Evolutionary conservation across 805 yeast species (phyloP).

Genomic region (Jamesozyma hellenica): DNA sequence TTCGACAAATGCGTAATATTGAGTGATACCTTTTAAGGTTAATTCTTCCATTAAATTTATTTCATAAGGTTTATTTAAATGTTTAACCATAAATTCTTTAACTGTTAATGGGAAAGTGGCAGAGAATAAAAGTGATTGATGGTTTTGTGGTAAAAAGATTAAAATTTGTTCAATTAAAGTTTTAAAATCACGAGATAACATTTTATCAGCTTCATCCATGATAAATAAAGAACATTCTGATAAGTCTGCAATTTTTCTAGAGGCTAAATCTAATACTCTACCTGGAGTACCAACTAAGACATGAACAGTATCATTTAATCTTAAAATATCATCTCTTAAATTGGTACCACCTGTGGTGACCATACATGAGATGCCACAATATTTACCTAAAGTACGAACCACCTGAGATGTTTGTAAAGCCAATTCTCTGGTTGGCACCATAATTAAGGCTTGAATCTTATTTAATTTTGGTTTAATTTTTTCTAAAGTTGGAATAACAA

Average conservation of each 20-base stretch:
- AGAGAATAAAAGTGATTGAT: conserved; percentile 79
- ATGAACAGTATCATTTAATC: conserved; percentile 89
- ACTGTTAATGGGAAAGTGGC: conserved; percentile 96
- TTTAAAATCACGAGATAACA: conserved; percentile 84
- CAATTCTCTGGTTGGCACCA: conserved; percentile 96
- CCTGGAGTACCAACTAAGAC: conserved; percentile 97
- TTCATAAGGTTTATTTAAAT: conserved; percentile 85
- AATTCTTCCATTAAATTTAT: conserved; percentile 96
- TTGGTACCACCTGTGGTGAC: conserved; percentile 98
- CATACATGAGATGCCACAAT: conserved; percentile 86
- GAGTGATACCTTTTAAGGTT: conserved; percentile 91
- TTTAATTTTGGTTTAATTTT: conserved; percentile 73
- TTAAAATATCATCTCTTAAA: conserved; percentile 84
- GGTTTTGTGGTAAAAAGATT: conserved; percentile 63
- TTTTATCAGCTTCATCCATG: conserved; percentile 98
- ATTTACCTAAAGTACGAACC: conserved; percentile 90
- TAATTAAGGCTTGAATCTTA: conserved; percentile 82
- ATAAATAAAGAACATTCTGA: conserved; percentile 79
- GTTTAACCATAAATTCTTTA: conserved; percentile 83
- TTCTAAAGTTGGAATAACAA: conserved; percentile 86
- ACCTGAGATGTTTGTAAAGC: conserved; percentile 97
- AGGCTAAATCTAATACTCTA: conserved; percentile 87
- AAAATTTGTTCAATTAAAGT: conserved; percentile 79
- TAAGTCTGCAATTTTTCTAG: conserved; percentile 78
- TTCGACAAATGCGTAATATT: conserved; percentile 96